Conservation (phyloP, 78 protist genomes). For the Monosiga brevicollis region DNA sequence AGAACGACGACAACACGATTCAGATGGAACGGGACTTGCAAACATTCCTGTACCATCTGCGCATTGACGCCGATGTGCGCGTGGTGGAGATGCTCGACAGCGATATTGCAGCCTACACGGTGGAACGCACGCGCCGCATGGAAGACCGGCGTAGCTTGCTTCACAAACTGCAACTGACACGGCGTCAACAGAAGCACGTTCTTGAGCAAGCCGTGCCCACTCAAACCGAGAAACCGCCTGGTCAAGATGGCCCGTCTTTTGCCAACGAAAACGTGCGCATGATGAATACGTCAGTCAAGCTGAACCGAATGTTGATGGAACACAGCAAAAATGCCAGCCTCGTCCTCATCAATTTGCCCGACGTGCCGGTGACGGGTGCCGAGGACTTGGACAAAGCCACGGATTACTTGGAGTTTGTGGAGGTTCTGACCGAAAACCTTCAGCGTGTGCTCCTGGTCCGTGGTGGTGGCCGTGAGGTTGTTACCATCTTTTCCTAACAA, state of each 20-base stretch:
- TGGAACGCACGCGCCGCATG: not conserved
- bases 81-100: conserved; percentile 1
- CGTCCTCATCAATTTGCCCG: not conserved
- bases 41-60: not conserved
- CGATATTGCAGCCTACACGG: conserved; percentile 7
- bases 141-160: not conserved
- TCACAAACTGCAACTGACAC: not conserved
- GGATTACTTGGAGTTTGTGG: not conserved
- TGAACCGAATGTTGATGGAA: not conserved
- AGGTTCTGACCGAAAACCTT: conserved; percentile 3
- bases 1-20: not conserved
- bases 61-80: conserved; percentile 15
- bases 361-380: not conserved
- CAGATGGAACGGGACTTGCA: not conserved
- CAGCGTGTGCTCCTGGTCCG: not conserved
- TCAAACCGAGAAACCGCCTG: not conserved
- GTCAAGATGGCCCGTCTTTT: not conserved
- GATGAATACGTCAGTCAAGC: not conserved
- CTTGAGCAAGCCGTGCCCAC: not conserved
- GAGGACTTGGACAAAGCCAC: not conserved
- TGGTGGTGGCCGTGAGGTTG: not conserved
- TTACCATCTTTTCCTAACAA: not conserved
- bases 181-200: not conserved
- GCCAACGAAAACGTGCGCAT: not conserved
- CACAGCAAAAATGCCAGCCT: not conserved